A percentile compares a stretch with the other conserved stretches of the same genome.
Evolutionary conservation across 2,329 filamentous ascomycete species (phyloP).

Genomic region (Podosphaera xanthii): DNA sequence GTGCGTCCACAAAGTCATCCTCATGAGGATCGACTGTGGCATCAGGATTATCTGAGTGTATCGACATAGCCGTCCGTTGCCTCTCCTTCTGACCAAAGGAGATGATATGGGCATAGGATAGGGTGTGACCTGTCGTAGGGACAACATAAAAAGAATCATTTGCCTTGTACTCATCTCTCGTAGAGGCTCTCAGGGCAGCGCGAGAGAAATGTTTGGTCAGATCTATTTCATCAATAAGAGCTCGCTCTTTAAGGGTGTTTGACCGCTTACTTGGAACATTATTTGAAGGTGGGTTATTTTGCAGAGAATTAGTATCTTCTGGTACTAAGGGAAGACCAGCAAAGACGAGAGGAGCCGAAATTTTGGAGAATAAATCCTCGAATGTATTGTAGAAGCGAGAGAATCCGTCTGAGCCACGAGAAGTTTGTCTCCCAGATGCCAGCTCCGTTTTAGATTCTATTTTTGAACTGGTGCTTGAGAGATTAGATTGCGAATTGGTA

Average conservation of each 20-base stretch:
- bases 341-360: slow-evolving; percentile 81
- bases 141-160: slow-evolving; percentile 85
- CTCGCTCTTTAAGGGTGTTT: slow-evolving; percentile 12
- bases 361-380: slow-evolving; percentile 64
- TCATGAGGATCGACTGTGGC: slow-evolving; percentile 29
- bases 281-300: slow-evolving; percentile 19
- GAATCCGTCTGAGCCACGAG: slow-evolving; percentile 49
- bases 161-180: slow-evolving; percentile 38
- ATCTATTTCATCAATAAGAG: slow-evolving; percentile 38
- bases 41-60: slow-evolving; percentile 18
- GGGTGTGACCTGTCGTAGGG: slow-evolving; percentile 71
- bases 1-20: slow-evolving; percentile 75
- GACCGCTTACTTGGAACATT: slow-evolving; percentile 7
- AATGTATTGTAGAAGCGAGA: slow-evolving; percentile 82
- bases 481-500: not conserved
- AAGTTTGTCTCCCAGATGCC: slow-evolving; percentile 10
- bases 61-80: slow-evolving; percentile 30
- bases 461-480: slow-evolving; percentile 21
- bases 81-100: slow-evolving; percentile 45
- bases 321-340: slow-evolving; percentile 61
- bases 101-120: slow-evolving; percentile 80
- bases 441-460: slow-evolving; percentile 12
- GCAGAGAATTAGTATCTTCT: slow-evolving; percentile 16
- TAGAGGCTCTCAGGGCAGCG: slow-evolving; percentile 59
- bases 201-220: slow-evolving; percentile 65